Evolutionary conservation across 2,329 filamentous ascomycete genomes (phyloP).

Genomic region (Fulvia fulva): DNA sequence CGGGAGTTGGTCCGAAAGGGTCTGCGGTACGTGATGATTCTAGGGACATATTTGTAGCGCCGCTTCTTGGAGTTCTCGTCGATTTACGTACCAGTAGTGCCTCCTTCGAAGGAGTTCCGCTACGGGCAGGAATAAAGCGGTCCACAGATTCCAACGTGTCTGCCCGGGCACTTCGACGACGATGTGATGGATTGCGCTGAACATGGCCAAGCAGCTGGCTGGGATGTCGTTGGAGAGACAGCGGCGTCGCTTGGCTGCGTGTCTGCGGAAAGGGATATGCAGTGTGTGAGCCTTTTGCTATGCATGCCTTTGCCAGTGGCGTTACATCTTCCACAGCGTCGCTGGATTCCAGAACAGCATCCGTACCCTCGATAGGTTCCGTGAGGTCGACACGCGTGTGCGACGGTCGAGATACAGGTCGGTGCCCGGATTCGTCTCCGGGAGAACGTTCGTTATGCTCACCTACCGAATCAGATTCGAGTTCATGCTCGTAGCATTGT

Average conservation of each 20-base stretch:
- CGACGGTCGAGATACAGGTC: no score
- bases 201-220: slow-evolving; percentile 19
- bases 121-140: slow-evolving; percentile 52
- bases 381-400: neutral
- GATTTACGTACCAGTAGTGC: slow-evolving; percentile 12
- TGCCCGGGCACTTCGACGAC: slow-evolving; percentile 20
- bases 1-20: slow-evolving; percentile 25
- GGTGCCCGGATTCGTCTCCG: neutral
- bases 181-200: slow-evolving; percentile 18
- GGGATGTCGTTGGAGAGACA: slow-evolving; percentile 19
- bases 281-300: neutral
- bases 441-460: neutral
- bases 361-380: neutral
- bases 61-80: neutral
- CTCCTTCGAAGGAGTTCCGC: slow-evolving; percentile 28
- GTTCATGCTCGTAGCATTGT: neutral
- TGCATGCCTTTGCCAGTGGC: neutral
- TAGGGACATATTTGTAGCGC: neutral
- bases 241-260: neutral
- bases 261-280: neutral
- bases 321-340: neutral
- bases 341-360: neutral
- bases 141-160: slow-evolving; percentile 44
- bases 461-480: no score
- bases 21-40: slow-evolving; percentile 10